These are phyloP conservation scores for Penicillium sp. DNA, from an alignment of 2,329 filamentous ascomycete species.

Conservation along the genomic window DNA sequence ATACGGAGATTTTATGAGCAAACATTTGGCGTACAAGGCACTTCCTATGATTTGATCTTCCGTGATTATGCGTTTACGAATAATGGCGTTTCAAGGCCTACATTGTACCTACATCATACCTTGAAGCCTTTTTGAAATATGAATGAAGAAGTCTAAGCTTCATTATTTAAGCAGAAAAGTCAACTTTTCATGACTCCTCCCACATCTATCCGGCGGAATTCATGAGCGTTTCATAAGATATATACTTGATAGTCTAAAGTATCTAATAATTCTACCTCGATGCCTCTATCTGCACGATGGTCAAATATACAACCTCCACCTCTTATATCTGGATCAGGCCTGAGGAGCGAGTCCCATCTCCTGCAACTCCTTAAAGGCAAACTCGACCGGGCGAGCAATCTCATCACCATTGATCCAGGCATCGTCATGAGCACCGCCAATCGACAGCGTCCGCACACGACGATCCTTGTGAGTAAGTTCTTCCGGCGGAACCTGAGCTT, in stretches of 20 bases:
- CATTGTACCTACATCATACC: conserved; percentile 24
- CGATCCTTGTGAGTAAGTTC: conserved; percentile 35
- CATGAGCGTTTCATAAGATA: no score
- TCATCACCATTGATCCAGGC: conserved; percentile 43
- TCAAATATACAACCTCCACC: background rate
- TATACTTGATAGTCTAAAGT: background rate
- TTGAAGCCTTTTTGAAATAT: conserved; percentile 1
- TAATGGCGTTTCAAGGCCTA: conserved; percentile 29
- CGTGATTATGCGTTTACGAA: conserved; percentile 24
- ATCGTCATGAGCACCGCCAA: conserved; percentile 43
- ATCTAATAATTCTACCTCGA: background rate
- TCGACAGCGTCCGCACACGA: conserved; percentile 37
- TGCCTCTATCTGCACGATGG: background rate
- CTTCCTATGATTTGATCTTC: conserved; percentile 20
- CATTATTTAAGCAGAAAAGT: background rate
- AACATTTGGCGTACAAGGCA: conserved; percentile 30
- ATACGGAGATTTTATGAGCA: conserved; percentile 12
- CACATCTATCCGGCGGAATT: no score
- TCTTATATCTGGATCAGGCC: background rate
- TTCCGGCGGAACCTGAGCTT: conserved; percentile 6
- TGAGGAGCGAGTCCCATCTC: conserved; percentile 21
- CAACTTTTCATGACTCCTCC: background rate
- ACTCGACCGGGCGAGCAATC: conserved; percentile 38
- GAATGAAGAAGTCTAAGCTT: background rate
- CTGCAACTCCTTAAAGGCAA: conserved; percentile 30